Evolutionary conservation across 345 rosid species (phyloP).

Genomic region (Dipteronia sinensis): DNA sequence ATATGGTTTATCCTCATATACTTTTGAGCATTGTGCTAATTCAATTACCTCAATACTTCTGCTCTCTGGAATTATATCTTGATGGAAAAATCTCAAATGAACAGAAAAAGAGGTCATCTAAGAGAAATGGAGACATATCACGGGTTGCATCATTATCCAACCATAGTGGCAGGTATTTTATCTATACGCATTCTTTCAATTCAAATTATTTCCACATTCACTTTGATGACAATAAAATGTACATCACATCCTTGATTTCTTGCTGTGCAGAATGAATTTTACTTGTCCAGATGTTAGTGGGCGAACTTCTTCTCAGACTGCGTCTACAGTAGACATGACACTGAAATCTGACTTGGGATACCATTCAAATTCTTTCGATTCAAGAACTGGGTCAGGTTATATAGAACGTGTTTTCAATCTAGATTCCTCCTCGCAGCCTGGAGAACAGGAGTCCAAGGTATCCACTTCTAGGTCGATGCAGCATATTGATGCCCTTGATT

Average conservation of each 20-base stretch:
- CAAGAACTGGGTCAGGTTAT: constrained; percentile 63
- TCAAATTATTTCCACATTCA: not conserved
- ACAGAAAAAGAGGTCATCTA: constrained; percentile 64
- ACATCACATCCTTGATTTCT: constrained; percentile 19
- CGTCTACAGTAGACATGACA: constrained; percentile 47
- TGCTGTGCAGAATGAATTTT: constrained; percentile 56
- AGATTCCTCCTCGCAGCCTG: constrained; percentile 48
- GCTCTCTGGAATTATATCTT: constrained; percentile 6
- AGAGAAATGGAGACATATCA: constrained; percentile 54
- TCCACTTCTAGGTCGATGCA: constrained; percentile 44
- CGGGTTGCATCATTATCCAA: constrained; percentile 44
- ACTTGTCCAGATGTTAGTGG: constrained; percentile 48
- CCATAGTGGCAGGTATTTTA: constrained; percentile 60
- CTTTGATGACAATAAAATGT: constrained; percentile 24
- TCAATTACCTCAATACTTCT: not conserved
- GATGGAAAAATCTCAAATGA: constrained; percentile 27
- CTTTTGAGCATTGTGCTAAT: not conserved
- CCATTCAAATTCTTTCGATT: constrained; percentile 57
- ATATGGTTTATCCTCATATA: not conserved
- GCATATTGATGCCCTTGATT: constrained; percentile 42
- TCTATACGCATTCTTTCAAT: constrained; percentile 1
- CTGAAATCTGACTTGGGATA: constrained; percentile 54
- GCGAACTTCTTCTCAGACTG: constrained; percentile 35
- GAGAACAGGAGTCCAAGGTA: constrained; percentile 47
- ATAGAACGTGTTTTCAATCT: constrained; percentile 48